Evolutionary conservation across 441 rosid species (phyloP).

Genomic region (Pelargonium cotyledonis): DNA sequence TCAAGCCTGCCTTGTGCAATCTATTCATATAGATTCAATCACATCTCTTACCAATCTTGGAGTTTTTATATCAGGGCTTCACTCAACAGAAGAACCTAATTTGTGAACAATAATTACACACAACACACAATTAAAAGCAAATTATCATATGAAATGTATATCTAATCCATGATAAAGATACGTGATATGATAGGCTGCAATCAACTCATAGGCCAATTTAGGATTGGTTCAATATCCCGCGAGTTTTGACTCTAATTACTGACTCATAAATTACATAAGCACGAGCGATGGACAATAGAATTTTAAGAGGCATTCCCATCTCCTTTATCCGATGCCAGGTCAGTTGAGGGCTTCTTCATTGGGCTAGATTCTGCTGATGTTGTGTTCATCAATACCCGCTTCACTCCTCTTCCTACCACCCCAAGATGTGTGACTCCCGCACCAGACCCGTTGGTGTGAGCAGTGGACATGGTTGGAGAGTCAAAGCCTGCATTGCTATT

Average conservation of each 20-base stretch:
- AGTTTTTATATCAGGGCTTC: no score
- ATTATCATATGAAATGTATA: no score
- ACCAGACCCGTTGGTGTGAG: constrained; percentile 49
- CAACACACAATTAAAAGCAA: no score
- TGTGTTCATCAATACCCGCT: constrained; percentile 57
- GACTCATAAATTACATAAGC: background rate
- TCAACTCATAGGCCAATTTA: no score
- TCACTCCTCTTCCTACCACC: constrained; percentile 88
- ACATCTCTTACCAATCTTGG: no score
- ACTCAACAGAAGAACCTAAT: no score
- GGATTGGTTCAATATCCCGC: background rate
- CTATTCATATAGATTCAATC: no score
- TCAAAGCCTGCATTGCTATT: constrained; percentile 43
- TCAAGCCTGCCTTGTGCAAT: no score
- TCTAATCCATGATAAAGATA: no score
- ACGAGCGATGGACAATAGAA: background rate
- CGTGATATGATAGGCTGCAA: no score
- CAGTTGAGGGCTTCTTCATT: constrained; percentile 48
- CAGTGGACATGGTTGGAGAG: constrained; percentile 65
- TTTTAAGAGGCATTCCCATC: constrained; percentile 36
- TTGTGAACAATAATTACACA: no score
- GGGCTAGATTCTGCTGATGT: constrained; percentile 40
- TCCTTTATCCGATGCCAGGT: constrained; percentile 38
- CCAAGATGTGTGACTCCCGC: constrained; percentile 72
- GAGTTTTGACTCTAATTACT: background rate